Evolutionary conservation across 2,329 filamentous ascomycete genomes (phyloP).

Genomic region (Alternaria sp.): DNA sequence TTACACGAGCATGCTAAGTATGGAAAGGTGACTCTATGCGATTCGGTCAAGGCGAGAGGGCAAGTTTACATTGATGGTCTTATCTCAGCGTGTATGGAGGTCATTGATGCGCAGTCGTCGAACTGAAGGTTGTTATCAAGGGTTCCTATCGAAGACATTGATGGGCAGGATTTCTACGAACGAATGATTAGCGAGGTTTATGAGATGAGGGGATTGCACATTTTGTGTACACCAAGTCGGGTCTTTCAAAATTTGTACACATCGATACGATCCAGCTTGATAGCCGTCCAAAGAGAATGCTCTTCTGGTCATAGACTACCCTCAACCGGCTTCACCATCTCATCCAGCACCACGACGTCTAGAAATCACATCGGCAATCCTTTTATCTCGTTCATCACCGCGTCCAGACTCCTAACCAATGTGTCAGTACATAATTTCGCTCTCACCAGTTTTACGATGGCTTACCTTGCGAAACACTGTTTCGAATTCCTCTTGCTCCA

Average conservation of each 20-base stretch:
- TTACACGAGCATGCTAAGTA: no score
- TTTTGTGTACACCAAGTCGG: no score
- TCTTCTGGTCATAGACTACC: no score
- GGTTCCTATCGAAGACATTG: no score
- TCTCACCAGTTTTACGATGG: not conserved
- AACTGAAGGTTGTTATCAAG: no score
- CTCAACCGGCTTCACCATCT: not conserved
- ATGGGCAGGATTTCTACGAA: no score
- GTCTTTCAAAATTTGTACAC: fast-evolving
- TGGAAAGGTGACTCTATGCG: no score
- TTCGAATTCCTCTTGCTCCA: not conserved
- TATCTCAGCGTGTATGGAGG: not conserved
- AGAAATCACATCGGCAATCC: not conserved
- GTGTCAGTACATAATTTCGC: not conserved
- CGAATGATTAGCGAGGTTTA: no score
- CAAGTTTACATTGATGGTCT: not conserved
- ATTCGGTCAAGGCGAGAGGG: no score
- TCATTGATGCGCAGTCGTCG: not conserved
- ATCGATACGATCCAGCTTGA: no score
- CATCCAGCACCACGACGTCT: not conserved
- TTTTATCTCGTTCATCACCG: not conserved
- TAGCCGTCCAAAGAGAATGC: no score
- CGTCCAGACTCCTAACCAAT: not conserved
- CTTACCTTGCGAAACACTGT: not conserved
- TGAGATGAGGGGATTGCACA: fast-evolving